A percentile compares a stretch with the other conserved stretches of the same genome.
phyloP scores from a whole-genome alignment of 73 alveolate species.

The Tetrahymena borealis region DNA sequence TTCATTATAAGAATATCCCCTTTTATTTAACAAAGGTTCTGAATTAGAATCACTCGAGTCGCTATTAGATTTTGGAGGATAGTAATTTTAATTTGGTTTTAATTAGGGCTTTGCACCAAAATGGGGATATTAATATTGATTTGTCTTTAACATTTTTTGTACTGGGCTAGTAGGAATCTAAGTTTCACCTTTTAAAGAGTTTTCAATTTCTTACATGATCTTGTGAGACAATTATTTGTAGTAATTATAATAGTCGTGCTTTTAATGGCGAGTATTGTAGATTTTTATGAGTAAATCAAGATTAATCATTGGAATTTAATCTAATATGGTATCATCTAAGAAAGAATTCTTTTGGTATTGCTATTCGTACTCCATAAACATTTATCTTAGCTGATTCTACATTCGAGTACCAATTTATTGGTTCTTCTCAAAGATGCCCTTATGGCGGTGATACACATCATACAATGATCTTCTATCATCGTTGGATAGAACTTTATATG shows the following conservation, averaged over 20 bases:
- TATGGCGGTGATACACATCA: background rate
- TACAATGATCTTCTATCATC: background rate
- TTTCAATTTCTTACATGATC: background rate
- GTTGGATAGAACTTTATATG: background rate
- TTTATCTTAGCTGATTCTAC: background rate
- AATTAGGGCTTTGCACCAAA: too few relatives aligned
- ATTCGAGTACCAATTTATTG: background rate
- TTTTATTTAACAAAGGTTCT: background rate
- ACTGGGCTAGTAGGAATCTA: background rate
- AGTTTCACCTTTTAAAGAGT: background rate
- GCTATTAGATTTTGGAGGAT: background rate
- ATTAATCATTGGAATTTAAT: background rate
- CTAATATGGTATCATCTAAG: background rate
- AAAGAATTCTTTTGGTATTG: background rate
- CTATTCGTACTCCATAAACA: background rate
- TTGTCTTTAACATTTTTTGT: background rate
- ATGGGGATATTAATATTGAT: too few relatives aligned
- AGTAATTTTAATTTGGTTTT: too few relatives aligned
- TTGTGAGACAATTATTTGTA: background rate
- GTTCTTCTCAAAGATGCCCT: background rate
- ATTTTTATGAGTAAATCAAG: background rate
- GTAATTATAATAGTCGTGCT: background rate
- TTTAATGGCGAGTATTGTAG: background rate
- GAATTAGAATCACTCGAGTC: background rate
- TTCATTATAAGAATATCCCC: background rate